Evolutionary conservation across 441 rosid genomes (phyloP).

Genomic region (Jatropha multifida): DNA sequence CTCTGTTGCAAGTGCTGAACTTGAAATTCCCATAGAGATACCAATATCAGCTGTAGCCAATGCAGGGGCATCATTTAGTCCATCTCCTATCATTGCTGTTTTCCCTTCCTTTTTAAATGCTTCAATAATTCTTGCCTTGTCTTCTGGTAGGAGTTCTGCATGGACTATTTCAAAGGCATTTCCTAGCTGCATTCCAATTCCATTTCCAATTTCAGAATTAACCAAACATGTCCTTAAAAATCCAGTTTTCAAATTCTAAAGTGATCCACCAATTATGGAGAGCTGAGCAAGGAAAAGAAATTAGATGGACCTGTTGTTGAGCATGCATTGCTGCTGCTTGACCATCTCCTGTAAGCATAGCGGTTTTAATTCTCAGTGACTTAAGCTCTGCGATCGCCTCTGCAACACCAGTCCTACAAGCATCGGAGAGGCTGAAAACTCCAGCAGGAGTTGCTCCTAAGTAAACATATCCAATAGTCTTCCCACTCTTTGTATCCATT

Average conservation of each 20-base stretch:
- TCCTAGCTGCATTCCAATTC: conserved; percentile 44
- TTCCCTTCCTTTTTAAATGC: conserved; percentile 56
- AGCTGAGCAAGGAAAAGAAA: not conserved
- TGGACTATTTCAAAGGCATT: conserved; percentile 56
- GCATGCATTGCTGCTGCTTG: conserved; percentile 62
- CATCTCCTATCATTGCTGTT: conserved; percentile 91
- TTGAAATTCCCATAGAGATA: conserved; percentile 92
- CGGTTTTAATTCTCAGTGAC: conserved; percentile 54
- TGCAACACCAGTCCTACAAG: conserved; percentile 66
- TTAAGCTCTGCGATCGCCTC: conserved; percentile 65
- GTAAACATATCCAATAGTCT: conserved; percentile 63
- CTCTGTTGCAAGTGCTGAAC: conserved; percentile 87
- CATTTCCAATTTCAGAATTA: too few species aligned
- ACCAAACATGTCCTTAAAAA: too few species aligned
- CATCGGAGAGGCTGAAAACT: conserved; percentile 69
- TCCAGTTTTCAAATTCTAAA: not conserved
- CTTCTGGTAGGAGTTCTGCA: conserved; percentile 79
- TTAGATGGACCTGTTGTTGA: conserved; percentile 59
- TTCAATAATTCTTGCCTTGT: conserved; percentile 54
- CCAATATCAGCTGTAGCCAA: conserved; percentile 86
- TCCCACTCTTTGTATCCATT: conserved; percentile 41
- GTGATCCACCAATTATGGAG: too few species aligned
- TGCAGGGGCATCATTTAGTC: conserved; percentile 90
- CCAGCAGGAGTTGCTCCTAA: conserved; percentile 45
- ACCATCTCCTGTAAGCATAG: conserved; percentile 87